Base-by-base conservation (phyloP, 768 basidiomycete genomes). In the Rhodotorula paludigena region DNA sequence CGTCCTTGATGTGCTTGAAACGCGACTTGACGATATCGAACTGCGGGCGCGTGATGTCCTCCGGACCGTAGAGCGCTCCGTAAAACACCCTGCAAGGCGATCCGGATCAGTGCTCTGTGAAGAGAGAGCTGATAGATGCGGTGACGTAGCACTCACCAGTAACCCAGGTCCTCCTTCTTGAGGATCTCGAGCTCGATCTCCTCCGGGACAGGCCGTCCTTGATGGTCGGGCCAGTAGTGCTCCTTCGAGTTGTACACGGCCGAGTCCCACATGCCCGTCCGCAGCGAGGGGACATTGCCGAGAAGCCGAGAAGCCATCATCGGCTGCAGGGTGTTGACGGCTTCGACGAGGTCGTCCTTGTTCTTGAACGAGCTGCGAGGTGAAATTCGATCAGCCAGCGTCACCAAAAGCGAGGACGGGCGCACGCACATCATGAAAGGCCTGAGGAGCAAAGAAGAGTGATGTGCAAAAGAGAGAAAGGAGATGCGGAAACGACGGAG, bases 401-500 rank as follows among this genome's bases (percentile, higher is more conserved):
- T 42, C 8, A 21, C 21, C 6, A 7, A 8, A 15, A 5, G 18
- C 9, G 18, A 38, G 20, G 28, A 6, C 32, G 32, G 12, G 5
- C 14, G 49, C 51, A 48, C 68, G 45, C 38, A 66, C 61, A 68
- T 65, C 36, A 64, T 42, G 65, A 68, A 73, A 39, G 70, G 69
- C n/a, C 41, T 42, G 41, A n/a, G n/a, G n/a, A n/a, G n/a, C n/a
- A n/a, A n/a, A n/a, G n/a, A n/a, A n/a, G n/a, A n/a, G n/a, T n/a
- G n/a, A n/a, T n/a, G n/a, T n/a, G n/a, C n/a, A n/a, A n/a, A n/a
- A n/a, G n/a, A n/a, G n/a, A n/a, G n/a, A n/a, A n/a, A n/a, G n/a
- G n/a, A n/a, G n/a, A n/a, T n/a, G n/a, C 41, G 41, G 11, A 20
- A 20, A 20, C 16, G 11, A 42, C 41, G 41, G 15, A 42, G 41